Conservation (phyloP, 202 grass and related monocot species). For the Carex sylvatica region DNA sequence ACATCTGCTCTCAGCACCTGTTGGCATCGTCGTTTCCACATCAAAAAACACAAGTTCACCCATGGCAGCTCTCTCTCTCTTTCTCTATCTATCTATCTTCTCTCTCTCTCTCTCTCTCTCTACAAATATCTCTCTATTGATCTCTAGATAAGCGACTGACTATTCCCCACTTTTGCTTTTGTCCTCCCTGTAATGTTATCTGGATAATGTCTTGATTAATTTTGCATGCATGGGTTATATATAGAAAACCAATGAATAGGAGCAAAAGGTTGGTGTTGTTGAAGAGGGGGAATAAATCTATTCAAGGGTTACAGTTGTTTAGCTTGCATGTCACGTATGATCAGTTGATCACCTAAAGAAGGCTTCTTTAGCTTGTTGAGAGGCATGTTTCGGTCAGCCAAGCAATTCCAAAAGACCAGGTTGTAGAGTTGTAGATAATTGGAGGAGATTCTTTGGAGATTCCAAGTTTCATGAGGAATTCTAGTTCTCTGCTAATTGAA, state of each 20-base stretch:
- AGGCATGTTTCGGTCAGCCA: constrained; percentile 24
- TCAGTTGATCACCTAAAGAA: constrained; percentile 17
- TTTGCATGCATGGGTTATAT: constrained; percentile 22
- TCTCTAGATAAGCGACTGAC: not conserved
- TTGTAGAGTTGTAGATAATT: not conserved
- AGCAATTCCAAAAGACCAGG: constrained; percentile 31
- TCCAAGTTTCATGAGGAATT: constrained; percentile 20
- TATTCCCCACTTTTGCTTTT: not conserved
- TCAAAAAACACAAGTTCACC: constrained; percentile 88
- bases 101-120: not conserved
- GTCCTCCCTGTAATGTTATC: not conserved
- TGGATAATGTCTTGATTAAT: not conserved
- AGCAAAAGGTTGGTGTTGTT: not conserved
- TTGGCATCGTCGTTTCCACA: constrained; percentile 76
- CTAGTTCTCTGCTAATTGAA: not conserved
- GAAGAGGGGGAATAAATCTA: constrained; percentile 8
- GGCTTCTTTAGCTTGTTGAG: constrained; percentile 31
- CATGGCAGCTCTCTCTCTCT: constrained; percentile 14
- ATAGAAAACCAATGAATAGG: constrained; percentile 10
- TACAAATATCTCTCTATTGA: not conserved
- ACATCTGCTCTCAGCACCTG: constrained; percentile 23
- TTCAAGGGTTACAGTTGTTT: constrained; percentile 29
- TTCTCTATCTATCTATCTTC: not conserved
- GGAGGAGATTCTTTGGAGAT: constrained; percentile 27
- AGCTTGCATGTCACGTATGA: constrained; percentile 43